Evolutionary conservation across 116 monocot genomes (phyloP), one percentile per base, ranked within the genome.

Genomic region (Posidonia oceanica): DNA sequence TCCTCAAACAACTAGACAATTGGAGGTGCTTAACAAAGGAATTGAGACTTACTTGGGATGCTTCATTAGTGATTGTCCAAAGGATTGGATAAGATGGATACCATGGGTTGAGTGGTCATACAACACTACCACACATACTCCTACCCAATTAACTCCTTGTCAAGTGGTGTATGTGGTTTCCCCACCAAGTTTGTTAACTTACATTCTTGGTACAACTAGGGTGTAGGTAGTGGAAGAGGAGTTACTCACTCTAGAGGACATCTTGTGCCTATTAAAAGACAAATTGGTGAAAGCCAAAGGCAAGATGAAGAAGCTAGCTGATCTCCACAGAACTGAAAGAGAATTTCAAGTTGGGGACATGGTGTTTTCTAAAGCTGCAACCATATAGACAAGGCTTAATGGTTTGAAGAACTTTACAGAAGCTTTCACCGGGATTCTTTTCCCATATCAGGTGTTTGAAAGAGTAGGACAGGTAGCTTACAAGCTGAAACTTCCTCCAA

Each of bases 1-100:
- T 38, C 64, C 52, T 42, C 57, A 67, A 63, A 61, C 71, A 4
- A 21, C 61, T 61, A 15, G 59, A 4, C 55, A 72, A 61, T 22
- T 56, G 0, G 37, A 70, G 17, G 18, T 36, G 0, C 36, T 70
- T 36, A 70, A 70, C 17, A 7, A 20, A 2, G 51, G 68, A 3
- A 3, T 68, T 2, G 52, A 68, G 14, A 20, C 13, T 52, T 68
- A 64, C 17, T 29, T 64, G 7, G 2, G 64, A 13, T 68, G 68
- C 3, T 68, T 68, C 10, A 52, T 0, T 18, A 21, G 18, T 5
- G 14, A 53, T 0, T 17, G 14, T 18, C 68, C 17, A 2, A 15
- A 68, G 3, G 12, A 0, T 1, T 68, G 68, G 68, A 7, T 20
- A 3, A 4, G 16, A 23, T 68, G 68, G 68, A 10, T 68, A 0